These are phyloP conservation scores for Puccinia horiana DNA, from an alignment of 1,284 basidiomycete genomes.

Conservation along the genomic window DNA sequence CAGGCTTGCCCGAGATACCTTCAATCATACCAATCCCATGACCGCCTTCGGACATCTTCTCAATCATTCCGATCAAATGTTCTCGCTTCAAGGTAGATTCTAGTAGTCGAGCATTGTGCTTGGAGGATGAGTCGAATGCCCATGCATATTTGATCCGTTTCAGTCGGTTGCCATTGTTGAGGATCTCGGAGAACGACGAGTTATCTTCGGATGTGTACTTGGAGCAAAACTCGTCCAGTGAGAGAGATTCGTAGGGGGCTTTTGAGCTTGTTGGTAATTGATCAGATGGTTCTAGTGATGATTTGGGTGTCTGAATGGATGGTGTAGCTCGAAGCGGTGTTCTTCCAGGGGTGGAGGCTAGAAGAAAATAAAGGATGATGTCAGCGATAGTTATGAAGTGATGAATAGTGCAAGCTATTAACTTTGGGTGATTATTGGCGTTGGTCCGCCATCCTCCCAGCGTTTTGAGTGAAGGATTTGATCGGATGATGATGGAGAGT, in stretches of 20 bases:
- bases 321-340: constrained; percentile 23
- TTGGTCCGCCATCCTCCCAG: constrained; percentile 36
- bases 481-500: constrained; percentile 9
- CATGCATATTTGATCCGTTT: constrained; percentile 77
- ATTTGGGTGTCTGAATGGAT: constrained; percentile 11
- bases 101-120: constrained; percentile 64
- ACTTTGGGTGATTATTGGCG: constrained; percentile 19
- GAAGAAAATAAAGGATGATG: background rate
- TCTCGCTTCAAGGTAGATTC: constrained; percentile 53
- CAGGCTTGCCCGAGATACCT: constrained; percentile 49
- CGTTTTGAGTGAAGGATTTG: constrained; percentile 3
- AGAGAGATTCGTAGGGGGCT: constrained; percentile 65
- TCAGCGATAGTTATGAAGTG: background rate
- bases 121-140: constrained; percentile 85
- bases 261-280: background rate
- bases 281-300: background rate
- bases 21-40: constrained; percentile 28
- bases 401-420: background rate
- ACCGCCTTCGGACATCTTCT: constrained; percentile 51
- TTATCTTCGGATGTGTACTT: constrained; percentile 93
- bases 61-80: constrained; percentile 54
- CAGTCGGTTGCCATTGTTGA: constrained; percentile 79
- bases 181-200: constrained; percentile 83
- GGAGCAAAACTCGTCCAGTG: constrained; percentile 80
- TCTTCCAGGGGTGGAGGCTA: constrained; percentile 37